These are phyloP conservation scores for Fusarium multiceps DNA, from an alignment of 2,329 filamentous ascomycete species.

Conservation along the genomic window DNA sequence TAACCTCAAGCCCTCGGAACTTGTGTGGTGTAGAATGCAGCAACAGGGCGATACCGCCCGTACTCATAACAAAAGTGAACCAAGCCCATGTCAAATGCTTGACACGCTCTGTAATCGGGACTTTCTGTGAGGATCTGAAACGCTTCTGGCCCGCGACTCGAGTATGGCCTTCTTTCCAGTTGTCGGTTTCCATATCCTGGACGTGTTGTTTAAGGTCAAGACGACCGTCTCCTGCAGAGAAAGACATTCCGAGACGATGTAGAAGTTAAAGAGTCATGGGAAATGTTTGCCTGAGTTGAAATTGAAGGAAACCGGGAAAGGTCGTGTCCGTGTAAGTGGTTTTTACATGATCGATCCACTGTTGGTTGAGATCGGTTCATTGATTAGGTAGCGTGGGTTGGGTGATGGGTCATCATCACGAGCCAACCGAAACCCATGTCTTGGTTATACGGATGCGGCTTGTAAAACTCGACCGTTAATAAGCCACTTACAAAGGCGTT, in stretches of 20 bases:
- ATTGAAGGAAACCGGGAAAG: neutral
- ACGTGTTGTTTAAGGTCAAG: slow-evolving; percentile 32
- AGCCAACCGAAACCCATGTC: neutral
- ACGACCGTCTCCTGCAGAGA: slow-evolving; percentile 13
- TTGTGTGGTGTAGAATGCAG: slow-evolving; percentile 54
- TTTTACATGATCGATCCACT: slow-evolving; percentile 10
- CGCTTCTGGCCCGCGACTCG: slow-evolving; percentile 41
- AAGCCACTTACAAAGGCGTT: neutral
- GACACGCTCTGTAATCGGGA: slow-evolving; percentile 39
- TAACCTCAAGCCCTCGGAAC: slow-evolving; percentile 58
- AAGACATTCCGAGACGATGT: slow-evolving; percentile 6
- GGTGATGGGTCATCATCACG: slow-evolving; percentile 5
- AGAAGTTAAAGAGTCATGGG: neutral
- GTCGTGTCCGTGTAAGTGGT: neutral
- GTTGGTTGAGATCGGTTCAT: neutral
- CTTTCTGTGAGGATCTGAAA: slow-evolving; percentile 23
- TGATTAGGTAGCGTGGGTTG: slow-evolving; percentile 4
- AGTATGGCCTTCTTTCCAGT: slow-evolving; percentile 46
- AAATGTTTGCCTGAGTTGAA: neutral
- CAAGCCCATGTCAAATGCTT: slow-evolving; percentile 48
- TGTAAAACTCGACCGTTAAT: neutral
- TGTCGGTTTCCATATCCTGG: slow-evolving; percentile 39
- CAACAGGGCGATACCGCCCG: slow-evolving; percentile 48
- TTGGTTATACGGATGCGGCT: neutral
- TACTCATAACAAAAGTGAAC: slow-evolving; percentile 52